Conservation (phyloP, 2,329 filamentous ascomycete genomes). For the Dactylellina parvicollis region DNA sequence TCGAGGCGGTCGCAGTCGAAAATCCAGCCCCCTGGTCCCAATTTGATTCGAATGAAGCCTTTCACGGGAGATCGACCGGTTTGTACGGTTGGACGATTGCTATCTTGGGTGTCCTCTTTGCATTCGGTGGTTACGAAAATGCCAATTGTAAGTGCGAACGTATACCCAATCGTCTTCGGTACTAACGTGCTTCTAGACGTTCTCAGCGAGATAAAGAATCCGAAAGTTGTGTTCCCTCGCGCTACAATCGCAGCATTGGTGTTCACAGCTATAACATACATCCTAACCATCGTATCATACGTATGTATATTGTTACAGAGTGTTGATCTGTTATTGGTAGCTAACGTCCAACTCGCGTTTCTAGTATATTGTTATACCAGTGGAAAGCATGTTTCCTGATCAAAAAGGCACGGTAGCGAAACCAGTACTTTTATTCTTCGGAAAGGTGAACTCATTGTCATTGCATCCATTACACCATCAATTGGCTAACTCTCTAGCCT, state of each 20-base stretch:
- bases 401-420: conserved; percentile 51
- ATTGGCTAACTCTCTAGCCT: not conserved
- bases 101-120: conserved; percentile 64
- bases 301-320: conserved; percentile 61
- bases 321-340: no score
- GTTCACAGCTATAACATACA: conserved; percentile 60
- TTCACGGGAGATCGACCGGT: conserved; percentile 15
- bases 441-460: not conserved
- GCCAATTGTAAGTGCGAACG: conserved; percentile 61
- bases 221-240: conserved; percentile 61
- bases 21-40: conserved; percentile 58
- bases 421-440: conserved; percentile 17
- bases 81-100: conserved; percentile 61
- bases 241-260: conserved; percentile 60
- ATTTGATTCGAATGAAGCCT: conserved; percentile 51
- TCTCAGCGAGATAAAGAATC: conserved; percentile 62
- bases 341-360: not conserved
- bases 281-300: conserved; percentile 63
- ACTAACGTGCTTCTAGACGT: conserved; percentile 59
- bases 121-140: conserved; percentile 63
- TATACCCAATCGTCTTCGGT: conserved; percentile 60
- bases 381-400: conserved; percentile 50
- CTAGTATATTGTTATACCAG: conserved; percentile 24
- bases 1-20: conserved; percentile 48
- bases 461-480: not conserved